Percentiles rank a stretch among this genome's conserved stretches.
phyloP scores from a whole-genome alignment of 352 stramenopile genomes.

The Phytophthora litchii region DNA sequence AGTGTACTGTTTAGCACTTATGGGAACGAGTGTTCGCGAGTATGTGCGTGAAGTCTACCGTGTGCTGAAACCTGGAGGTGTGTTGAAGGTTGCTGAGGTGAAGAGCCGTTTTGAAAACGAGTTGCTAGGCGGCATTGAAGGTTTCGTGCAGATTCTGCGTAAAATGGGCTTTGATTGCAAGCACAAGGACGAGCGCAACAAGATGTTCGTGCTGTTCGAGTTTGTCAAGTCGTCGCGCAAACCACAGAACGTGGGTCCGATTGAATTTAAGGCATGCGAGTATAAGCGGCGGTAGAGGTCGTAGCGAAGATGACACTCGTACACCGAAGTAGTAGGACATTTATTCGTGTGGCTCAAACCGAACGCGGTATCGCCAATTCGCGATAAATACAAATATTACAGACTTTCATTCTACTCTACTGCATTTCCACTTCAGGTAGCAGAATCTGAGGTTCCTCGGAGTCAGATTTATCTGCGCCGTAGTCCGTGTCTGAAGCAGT shows the following conservation, averaged over 20 bases:
- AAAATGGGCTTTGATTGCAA: conserved; percentile 75
- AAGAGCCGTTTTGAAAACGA: conserved; percentile 86
- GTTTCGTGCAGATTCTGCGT: conserved; percentile 65
- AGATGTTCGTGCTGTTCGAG: conserved; percentile 89
- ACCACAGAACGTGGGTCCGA: conserved; percentile 50
- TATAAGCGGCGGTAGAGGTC: conserved; percentile 86
- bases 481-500: conserved; percentile 54
- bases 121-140: conserved; percentile 63
- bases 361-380: not conserved
- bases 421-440: conserved; percentile 10
- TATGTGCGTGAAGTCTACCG: conserved; percentile 97
- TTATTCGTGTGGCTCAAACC: conserved; percentile 16
- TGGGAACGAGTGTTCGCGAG: conserved; percentile 97
- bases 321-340: conserved; percentile 5
- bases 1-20: conserved; percentile 98
- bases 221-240: conserved; percentile 70
- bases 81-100: conserved; percentile 89
- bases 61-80: conserved; percentile 93
- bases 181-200: conserved; percentile 81
- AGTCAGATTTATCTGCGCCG: conserved; percentile 44
- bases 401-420: conserved; percentile 16
- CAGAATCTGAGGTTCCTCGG: conserved; percentile 34
- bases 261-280: conserved; percentile 86
- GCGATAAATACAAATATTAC: conserved; percentile 33
- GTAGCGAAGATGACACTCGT: no score